Percentiles rank a stretch among this genome's conserved stretches.
Conservation (phyloP, 495 filamentous ascomycete genomes). For the Barbatosphaeria neglecta region DNA sequence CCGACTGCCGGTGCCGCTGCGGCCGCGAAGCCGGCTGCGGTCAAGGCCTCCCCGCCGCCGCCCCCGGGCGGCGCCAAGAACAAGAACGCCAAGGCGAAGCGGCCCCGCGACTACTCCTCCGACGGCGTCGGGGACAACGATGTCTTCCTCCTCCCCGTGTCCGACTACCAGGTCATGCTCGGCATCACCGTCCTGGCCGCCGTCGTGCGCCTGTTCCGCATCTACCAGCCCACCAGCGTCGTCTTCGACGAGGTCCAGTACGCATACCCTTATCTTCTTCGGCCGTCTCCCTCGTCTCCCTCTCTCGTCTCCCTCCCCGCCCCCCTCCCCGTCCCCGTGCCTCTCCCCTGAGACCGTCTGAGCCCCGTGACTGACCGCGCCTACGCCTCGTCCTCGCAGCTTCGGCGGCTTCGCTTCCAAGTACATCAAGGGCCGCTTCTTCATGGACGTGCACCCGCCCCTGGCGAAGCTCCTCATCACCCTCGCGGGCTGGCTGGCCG, state of each 20-base stretch:
- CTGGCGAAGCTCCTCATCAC: constrained; percentile 92
- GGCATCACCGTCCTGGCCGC: constrained; percentile 64
- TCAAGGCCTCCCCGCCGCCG: constrained; percentile 13
- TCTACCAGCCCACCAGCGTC: constrained; percentile 91
- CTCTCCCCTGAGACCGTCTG: no score
- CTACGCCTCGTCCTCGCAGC: constrained; percentile 32
- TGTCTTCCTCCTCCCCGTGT: constrained; percentile 59
- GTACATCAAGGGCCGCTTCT: constrained; percentile 97
- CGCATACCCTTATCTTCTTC: no score
- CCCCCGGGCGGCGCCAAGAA: constrained; percentile 9
- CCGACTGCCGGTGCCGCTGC: no score
- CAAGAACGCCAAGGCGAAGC: constrained; percentile 21
- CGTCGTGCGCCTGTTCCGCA: constrained; percentile 80
- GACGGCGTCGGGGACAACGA: constrained; percentile 59
- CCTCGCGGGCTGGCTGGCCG: constrained; percentile 87
- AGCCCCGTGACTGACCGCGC: constrained; percentile 13
- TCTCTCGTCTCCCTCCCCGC: background rate
- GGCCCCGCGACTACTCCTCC: constrained; percentile 47
- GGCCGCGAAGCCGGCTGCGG: constrained; percentile 28
- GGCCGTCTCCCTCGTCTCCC: no score
- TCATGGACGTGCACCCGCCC: constrained; percentile 99
- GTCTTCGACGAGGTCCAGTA: constrained; percentile 99
- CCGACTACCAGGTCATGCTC: constrained; percentile 68
- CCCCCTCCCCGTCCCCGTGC: background rate
- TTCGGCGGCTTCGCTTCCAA: constrained; percentile 97